phyloP scores from a whole-genome alignment of 768 basidiomycete genomes.

The Kwoniella newhampshirensis region DNA sequence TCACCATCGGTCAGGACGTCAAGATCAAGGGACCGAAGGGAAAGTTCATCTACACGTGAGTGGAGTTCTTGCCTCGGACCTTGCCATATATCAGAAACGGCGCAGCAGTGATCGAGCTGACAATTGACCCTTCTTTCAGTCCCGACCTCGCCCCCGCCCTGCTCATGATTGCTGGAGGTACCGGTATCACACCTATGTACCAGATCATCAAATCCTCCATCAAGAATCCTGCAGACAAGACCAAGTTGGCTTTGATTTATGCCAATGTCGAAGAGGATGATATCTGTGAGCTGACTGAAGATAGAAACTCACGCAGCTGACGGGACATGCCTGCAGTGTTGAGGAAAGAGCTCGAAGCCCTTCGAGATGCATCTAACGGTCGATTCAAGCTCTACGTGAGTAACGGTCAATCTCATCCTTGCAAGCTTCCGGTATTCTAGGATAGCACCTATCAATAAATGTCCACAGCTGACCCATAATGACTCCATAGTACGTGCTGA shows the following conservation, averaged over 20 bases:
- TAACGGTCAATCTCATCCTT: constrained; percentile 3
- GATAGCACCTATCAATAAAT: no score
- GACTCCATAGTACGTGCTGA: constrained; percentile 70
- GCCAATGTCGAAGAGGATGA: constrained; percentile 93
- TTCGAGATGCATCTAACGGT: constrained; percentile 63
- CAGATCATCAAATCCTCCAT: constrained; percentile 94
- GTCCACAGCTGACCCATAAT: neutral
- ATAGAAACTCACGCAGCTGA: neutral
- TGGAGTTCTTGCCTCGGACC: no score
- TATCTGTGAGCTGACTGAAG: constrained; percentile 58
- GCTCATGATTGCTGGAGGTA: constrained; percentile 97
- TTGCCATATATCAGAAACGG: no score
- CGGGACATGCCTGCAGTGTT: constrained; percentile 57
- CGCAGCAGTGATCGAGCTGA: neutral
- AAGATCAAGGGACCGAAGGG: constrained; percentile 96
- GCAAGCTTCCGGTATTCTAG: no score
- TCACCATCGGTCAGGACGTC: constrained; percentile 83
- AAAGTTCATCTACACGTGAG: constrained; percentile 73
- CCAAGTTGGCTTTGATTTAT: constrained; percentile 83
- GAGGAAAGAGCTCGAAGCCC: constrained; percentile 78
- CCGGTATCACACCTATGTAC: constrained; percentile 98
- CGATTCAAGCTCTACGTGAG: constrained; percentile 69
- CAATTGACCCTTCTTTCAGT: constrained; percentile 20
- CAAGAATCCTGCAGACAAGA: constrained; percentile 81
- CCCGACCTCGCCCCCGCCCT: constrained; percentile 72